Evolutionary conservation across 140 eudicot species (phyloP).

Genomic region (Oenanthe javanica): DNA sequence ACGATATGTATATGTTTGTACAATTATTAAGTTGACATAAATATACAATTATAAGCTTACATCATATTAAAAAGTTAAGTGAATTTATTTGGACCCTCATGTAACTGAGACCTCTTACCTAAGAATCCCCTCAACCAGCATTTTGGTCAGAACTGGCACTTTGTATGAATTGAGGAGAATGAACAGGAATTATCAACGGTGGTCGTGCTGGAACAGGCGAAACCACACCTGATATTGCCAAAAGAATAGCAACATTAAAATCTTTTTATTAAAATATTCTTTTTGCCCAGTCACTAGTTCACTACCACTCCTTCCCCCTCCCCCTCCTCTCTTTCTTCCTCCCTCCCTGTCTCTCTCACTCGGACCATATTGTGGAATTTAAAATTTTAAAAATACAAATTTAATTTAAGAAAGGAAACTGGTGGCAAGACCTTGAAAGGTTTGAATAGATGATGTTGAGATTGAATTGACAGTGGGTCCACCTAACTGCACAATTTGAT

Average conservation of each 20-base stretch:
- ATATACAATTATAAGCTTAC: neutral
- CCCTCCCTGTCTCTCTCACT: neutral
- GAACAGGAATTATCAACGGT: constrained; percentile 63
- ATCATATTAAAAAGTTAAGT: neutral
- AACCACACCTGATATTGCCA: constrained; percentile 48
- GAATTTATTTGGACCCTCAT: neutral
- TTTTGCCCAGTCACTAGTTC: neutral
- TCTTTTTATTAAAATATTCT: neutral
- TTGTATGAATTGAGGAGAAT: constrained; percentile 61
- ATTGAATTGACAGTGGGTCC: constrained; percentile 56
- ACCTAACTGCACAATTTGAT: constrained; percentile 73
- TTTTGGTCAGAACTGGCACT: constrained; percentile 78
- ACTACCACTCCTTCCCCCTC: no score
- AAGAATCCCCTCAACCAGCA: constrained; percentile 68
- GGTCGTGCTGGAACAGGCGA: constrained; percentile 68
- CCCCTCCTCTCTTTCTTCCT: no score
- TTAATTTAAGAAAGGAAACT: neutral
- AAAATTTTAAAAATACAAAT: neutral
- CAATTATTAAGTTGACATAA: neutral
- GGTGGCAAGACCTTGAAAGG: constrained; percentile 74
- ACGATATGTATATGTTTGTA: neutral
- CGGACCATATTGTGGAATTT: neutral
- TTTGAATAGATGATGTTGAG: constrained; percentile 53
- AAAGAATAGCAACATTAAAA: constrained; percentile 11
- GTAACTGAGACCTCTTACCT: constrained; percentile 28